Base-by-base conservation (phyloP, 75 land plant genomes). In the Picea sitchensis region DNA sequence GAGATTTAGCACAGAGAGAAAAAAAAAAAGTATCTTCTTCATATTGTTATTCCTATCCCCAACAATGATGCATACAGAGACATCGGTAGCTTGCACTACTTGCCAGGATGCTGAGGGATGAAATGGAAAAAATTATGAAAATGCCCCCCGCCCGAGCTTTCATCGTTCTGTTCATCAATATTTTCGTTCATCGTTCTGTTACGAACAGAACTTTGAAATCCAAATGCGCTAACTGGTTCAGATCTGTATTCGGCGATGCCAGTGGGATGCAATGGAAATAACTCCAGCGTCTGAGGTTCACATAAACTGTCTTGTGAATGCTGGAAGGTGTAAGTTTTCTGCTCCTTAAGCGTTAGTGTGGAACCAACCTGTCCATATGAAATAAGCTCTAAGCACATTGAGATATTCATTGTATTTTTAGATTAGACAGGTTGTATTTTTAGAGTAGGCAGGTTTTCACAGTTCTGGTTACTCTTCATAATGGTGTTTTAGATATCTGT, bases 251-350 rank as follows among this genome's bases (percentile, higher is more conserved):
- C 32, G 14, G n/a, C 20, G 7, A 18, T 34, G 14, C 38, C 81
- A 14, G 80, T 79, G 11, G 84, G 84, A 75, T 79, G 83, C 59
- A 82, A 54, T 0, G 87, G 87, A 38, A 85, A 85, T 17, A 85
- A 77, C 41, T 82, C 26, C 41, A 85, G 63, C 2, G 87, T 85
- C 38, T 79, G 79, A 51, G 64, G 54, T 47, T 60, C 56, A 17
- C 18, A 4, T 38, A 5, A 20, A 61, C 18, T 31, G 26, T 11
- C 17, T 9, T 18, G 12, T 11, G 26, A 59, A 78, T 57, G 17
- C 47, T 44, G 8, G 4, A 1, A 23, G 17, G 3, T 32, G 34
- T 34, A 9, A 67, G 17, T 67, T 67, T 67, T 3, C 14, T 26
- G 5, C 3, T 30, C 14, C 68, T 5, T 59, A 72, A 9, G 32